These are phyloP conservation scores for Allium fistulosum DNA, from an alignment of 106 monocot species.

Conservation along the genomic window DNA sequence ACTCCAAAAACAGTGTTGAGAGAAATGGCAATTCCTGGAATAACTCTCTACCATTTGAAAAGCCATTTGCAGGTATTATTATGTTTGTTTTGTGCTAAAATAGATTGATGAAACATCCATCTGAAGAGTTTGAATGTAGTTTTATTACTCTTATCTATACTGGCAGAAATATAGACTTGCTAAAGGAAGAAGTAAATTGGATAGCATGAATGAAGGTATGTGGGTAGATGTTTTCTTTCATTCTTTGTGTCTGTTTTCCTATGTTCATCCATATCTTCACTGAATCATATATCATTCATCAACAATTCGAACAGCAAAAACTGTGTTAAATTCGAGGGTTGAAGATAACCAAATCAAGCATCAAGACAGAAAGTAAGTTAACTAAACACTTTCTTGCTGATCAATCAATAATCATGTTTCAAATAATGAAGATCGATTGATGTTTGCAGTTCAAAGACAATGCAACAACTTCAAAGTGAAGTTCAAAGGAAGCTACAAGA, in stretches of 20 bases:
- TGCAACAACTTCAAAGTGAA: constrained; percentile 52
- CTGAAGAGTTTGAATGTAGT: background rate
- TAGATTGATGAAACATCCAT: background rate
- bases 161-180: constrained; percentile 70
- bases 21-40: constrained; percentile 64
- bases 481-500: constrained; percentile 59
- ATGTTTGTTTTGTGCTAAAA: background rate
- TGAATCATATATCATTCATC: background rate
- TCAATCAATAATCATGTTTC: background rate
- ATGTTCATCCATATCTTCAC: background rate
- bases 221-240: background rate
- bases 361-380: constrained; percentile 29
- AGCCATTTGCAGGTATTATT: constrained; percentile 69
- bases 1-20: constrained; percentile 66
- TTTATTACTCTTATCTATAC: background rate
- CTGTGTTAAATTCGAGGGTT: background rate
- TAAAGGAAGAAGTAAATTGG: constrained; percentile 14
- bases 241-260: background rate
- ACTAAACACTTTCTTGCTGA: background rate
- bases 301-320: constrained; percentile 4
- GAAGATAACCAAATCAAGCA: background rate
- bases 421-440: background rate
- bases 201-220: constrained; percentile 10
- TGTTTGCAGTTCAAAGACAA: constrained; percentile 21
- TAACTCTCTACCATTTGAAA: constrained; percentile 80